phyloP scores from a whole-genome alignment of 2,329 filamentous ascomycete species.

The Penicillium concentricum region DNA sequence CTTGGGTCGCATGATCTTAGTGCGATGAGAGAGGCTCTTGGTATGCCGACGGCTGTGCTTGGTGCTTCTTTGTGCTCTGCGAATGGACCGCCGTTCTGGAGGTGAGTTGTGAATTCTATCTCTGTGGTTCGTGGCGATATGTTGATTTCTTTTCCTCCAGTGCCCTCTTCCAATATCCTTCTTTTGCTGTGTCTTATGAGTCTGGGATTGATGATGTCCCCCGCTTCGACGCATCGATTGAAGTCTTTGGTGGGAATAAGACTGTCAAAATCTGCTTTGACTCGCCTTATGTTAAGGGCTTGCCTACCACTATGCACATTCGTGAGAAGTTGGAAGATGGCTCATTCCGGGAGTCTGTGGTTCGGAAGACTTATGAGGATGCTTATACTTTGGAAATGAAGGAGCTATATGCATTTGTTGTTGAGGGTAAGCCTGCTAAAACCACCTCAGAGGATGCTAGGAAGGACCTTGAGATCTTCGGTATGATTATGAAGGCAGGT shows the following conservation, averaged over 20 bases:
- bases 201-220: conserved; percentile 55
- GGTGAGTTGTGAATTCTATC: conserved; percentile 7
- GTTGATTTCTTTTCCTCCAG: conserved; percentile 25
- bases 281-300: conserved; percentile 59
- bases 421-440: conserved; percentile 41
- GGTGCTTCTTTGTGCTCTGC: conserved; percentile 35
- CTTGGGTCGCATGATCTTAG: conserved; percentile 56
- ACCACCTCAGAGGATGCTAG: conserved; percentile 44
- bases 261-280: conserved; percentile 56
- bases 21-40: conserved; percentile 54
- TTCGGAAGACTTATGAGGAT: conserved; percentile 51
- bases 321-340: conserved; percentile 43
- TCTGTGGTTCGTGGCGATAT: neutral
- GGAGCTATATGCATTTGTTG: conserved; percentile 41
- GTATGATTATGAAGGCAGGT: conserved; percentile 38
- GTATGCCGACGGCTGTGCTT: conserved; percentile 46
- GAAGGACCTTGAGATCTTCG: conserved; percentile 42
- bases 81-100: conserved; percentile 37
- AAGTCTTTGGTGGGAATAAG: conserved; percentile 53
- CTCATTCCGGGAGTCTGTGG: conserved; percentile 37
- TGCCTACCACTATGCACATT: conserved; percentile 53
- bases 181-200: conserved; percentile 58
- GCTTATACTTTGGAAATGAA: conserved; percentile 46
- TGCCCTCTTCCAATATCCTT: conserved; percentile 32
- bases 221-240: conserved; percentile 29